Evolutionary conservation across 805 yeast genomes (phyloP), one percentile per base, ranked within the genome.

Genomic region (Candida sonorensis): DNA sequence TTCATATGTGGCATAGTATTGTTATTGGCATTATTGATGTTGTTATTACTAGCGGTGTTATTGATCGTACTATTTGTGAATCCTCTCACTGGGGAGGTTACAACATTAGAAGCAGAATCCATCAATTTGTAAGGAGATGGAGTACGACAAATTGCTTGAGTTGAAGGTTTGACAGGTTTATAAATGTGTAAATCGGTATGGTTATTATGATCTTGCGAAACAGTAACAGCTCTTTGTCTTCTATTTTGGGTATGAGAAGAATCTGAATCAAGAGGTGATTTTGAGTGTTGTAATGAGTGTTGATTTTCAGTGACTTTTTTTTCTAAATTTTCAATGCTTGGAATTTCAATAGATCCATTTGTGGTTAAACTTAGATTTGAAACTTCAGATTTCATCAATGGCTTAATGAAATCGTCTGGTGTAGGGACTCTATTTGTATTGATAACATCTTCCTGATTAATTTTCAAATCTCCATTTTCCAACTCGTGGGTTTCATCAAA

Each of bases 341-440:
- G 90, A 26, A 81, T 82, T 50, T 81, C 88, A 38, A 71, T 72
- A 38, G 71, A 71, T 18, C 70, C 71, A 3, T 80, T 65, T 2
- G 85, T 81, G 0, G 81, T 71, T 8, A n/a, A n/a, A n/a, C n/a
- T n/a, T n/a, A n/a, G n/a, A n/a, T n/a, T n/a, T n/a, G n/a, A n/a
- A n/a, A n/a, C n/a, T n/a, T n/a, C n/a, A n/a, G n/a, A n/a, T n/a
- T n/a, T n/a, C 11, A 12, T 11, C 12, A n/a, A 15, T 14, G 19
- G 11, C 15, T 17, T 12, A 26, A 16, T 4, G 5, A 37, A 11
- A 52, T 13, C 21, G 7, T 19, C 21, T 8, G 7, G 21, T n/a
- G n/a, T n/a, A n/a, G n/a, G n/a, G n/a, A n/a, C n/a, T n/a, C n/a
- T n/a, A n/a, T n/a, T n/a, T n/a, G n/a, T n/a, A n/a, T n/a, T n/a